Conservation (phyloP, 257 asterid genomes). For the Scutellaria baicalensis region DNA sequence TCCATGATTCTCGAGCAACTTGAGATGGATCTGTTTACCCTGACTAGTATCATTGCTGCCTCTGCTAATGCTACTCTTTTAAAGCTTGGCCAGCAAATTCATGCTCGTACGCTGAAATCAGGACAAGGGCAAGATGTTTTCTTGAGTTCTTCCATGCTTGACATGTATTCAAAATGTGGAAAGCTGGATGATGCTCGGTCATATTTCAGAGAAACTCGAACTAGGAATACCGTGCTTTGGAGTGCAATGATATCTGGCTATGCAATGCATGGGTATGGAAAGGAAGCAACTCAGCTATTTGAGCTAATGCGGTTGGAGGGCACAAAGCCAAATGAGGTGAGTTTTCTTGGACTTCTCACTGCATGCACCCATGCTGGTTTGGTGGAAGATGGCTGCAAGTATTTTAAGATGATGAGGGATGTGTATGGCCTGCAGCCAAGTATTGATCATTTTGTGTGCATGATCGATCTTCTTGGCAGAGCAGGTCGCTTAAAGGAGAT, state of each 20-base stretch:
- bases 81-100: slow-evolving; percentile 77
- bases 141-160: slow-evolving; percentile 52
- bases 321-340: slow-evolving; percentile 51
- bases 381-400: slow-evolving; percentile 58
- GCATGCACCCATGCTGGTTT: slow-evolving; percentile 83
- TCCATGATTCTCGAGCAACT: slow-evolving; percentile 41
- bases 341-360: slow-evolving; percentile 51
- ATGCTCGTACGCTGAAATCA: slow-evolving; percentile 40
- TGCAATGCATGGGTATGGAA: slow-evolving; percentile 55
- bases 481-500: slow-evolving; percentile 57
- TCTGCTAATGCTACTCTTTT: slow-evolving; percentile 37
- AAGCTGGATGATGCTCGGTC: slow-evolving; percentile 42
- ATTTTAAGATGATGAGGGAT: slow-evolving; percentile 58
- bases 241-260: slow-evolving; percentile 62
- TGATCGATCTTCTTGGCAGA: slow-evolving; percentile 72
- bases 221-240: slow-evolving; percentile 56
- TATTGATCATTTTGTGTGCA: slow-evolving; percentile 54
- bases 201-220: slow-evolving; percentile 32
- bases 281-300: slow-evolving; percentile 49
- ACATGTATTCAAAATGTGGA: slow-evolving; percentile 85
- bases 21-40: slow-evolving; percentile 42
- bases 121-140: slow-evolving; percentile 46
- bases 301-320: slow-evolving; percentile 49
- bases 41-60: slow-evolving; percentile 48
- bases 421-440: slow-evolving; percentile 36